Evolutionary conservation across 1,284 basidiomycete species (phyloP).

Genomic region (Pisolithus thermaeus): DNA sequence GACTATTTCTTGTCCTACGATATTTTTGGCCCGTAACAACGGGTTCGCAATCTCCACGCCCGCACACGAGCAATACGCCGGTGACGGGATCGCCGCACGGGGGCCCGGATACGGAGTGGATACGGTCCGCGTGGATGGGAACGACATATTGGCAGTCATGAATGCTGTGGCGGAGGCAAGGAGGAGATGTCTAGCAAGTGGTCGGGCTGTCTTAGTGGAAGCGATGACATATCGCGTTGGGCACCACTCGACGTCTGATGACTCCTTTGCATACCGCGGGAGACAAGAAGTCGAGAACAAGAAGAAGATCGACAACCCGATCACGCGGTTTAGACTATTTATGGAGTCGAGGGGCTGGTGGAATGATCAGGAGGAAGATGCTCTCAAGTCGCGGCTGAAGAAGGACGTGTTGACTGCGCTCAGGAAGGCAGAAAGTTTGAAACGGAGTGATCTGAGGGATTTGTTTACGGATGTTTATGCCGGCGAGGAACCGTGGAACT

Average conservation of each 20-base stretch:
- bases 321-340: conserved; percentile 79
- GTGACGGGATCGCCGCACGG: conserved; percentile 89
- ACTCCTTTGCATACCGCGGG: conserved; percentile 88
- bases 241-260: conserved; percentile 95
- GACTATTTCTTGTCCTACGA: conserved; percentile 65
- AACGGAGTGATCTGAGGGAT: conserved; percentile 66
- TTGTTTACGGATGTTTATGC: conserved; percentile 88
- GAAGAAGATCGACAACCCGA: conserved; percentile 85
- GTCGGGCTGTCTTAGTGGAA: conserved; percentile 84
- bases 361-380: conserved; percentile 71
- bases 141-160: conserved; percentile 86
- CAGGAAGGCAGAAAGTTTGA: conserved; percentile 69
- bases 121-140: conserved; percentile 89
- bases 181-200: conserved; percentile 68
- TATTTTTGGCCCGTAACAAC: conserved; percentile 82
- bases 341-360: conserved; percentile 84
- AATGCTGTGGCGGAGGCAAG: conserved; percentile 79
- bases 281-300: conserved; percentile 83
- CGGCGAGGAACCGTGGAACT: conserved; percentile 79
- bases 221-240: conserved; percentile 92
- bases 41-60: conserved; percentile 96
- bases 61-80: conserved; percentile 82
- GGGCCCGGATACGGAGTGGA: conserved; percentile 94
- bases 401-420: conserved; percentile 75
- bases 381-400: conserved; percentile 64